Evolutionary conservation across 495 filamentous ascomycete genomes (phyloP), one percentile per base, ranked within the genome.

Genomic region (Penicillium arizonense): DNA sequence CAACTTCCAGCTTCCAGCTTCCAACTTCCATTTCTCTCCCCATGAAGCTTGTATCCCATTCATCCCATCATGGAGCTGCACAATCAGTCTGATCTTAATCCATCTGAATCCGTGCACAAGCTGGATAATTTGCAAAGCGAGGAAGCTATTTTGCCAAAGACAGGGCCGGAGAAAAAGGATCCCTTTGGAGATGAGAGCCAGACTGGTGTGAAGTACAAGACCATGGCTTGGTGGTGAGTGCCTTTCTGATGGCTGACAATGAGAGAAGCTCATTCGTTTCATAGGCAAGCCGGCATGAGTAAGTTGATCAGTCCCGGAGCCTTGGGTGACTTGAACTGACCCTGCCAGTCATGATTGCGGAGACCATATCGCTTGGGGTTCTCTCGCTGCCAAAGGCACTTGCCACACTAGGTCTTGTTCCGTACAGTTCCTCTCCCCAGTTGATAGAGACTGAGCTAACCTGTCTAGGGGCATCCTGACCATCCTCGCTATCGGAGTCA

Each of bases 341-440:
- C 18, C 34, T 4, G 4, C 53, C 59, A 68, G 61, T 86, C 44
- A 77, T 87, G 60, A 83, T 87, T 60, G 84, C 84, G 36, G 83
- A 85, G 59, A 83, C 82, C 14, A 83, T 87, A 40, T 82, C 82
- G 9, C 77, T 87, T 4, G 84, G 84, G 21, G 79, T 77, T 56
- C 73, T 87, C 50, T 75, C 78, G 40, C 75, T 87, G 9, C 84
- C 84, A 1, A 65, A 68, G 6, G 78, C 76, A 23, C 79, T 87
- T 39, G 78, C 84, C 2, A 71, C 71, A 1, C 58, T 87, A 11
- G 84, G 84, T 16, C 78, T 87, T 69, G 68, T 86, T 24, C 63
- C 60, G 69, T 69, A 66, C 44, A 13, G 46, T 23, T 23, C 18
- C 21, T 14, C 28, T 7, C 11, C 37, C 21, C 9, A 23, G 39